Percentiles rank a stretch among this genome's conserved stretches.
phyloP scores from a whole-genome alignment of 768 basidiomycete genomes.

The Leccinellum luteum region DNA sequence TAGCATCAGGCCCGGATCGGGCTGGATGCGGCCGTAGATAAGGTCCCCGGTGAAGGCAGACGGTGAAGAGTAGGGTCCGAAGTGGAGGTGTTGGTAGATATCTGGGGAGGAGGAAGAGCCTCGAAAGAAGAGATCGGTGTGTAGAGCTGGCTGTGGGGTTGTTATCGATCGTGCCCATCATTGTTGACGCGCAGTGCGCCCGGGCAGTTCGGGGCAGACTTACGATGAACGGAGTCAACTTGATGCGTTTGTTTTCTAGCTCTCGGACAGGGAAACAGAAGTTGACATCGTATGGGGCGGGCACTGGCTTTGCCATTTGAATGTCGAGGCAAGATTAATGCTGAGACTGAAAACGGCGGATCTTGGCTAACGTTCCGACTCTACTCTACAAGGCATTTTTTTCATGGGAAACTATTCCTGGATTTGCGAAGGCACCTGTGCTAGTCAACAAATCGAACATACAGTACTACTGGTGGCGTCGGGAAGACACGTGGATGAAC shows the following conservation, averaged over 20 bases:
- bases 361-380: no score
- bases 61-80: conserved; percentile 44
- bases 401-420: no score
- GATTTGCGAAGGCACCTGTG: no score
- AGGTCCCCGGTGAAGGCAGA: conserved; percentile 37
- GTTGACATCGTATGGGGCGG: conserved; percentile 38
- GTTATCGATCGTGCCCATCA: neutral
- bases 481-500: no score
- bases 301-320: neutral
- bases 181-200: neutral
- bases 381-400: no score
- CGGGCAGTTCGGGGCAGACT: conserved; percentile 10
- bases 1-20: conserved; percentile 35
- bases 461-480: no score
- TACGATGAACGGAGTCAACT: conserved; percentile 52
- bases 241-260: conserved; percentile 48
- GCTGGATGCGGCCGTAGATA: conserved; percentile 35
- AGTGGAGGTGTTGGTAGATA: conserved; percentile 48
- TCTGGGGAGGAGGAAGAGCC: conserved; percentile 35
- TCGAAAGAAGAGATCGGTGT: conserved; percentile 40
- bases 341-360: neutral
- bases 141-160: conserved; percentile 39
- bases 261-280: conserved; percentile 50
- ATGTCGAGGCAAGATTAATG: neutral
- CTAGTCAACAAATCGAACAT: no score